phyloP scores from a whole-genome alignment of 345 rosid genomes.

The Linum usitatissimum region DNA sequence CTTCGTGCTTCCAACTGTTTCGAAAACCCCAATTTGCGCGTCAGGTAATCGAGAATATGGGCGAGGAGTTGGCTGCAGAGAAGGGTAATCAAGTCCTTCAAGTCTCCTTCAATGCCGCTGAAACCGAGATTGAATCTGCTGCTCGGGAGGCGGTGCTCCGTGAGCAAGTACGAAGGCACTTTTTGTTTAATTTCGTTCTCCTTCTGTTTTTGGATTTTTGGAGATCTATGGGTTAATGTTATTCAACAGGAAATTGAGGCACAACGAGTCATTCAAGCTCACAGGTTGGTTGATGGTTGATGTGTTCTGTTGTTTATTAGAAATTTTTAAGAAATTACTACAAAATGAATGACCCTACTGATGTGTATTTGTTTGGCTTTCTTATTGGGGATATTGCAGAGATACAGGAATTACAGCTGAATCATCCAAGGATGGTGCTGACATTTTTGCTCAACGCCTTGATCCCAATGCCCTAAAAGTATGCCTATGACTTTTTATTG shows the following conservation, averaged over 20 bases:
- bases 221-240: not conserved
- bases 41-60: not conserved
- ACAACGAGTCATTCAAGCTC: constrained; percentile 21
- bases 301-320: not conserved
- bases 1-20: not conserved
- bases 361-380: not conserved
- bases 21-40: not conserved
- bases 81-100: constrained; percentile 2
- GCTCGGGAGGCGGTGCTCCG: constrained; percentile 20
- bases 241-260: constrained; percentile 21
- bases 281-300: constrained; percentile 12
- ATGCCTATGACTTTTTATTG: not conserved
- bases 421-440: not conserved
- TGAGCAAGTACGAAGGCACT: constrained; percentile 15
- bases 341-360: not conserved
- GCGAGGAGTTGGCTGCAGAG: constrained; percentile 9
- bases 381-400: not conserved
- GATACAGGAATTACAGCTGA: not conserved
- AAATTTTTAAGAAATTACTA: not conserved
- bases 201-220: not conserved
- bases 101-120: not conserved
- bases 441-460: constrained; percentile 4
- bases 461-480: constrained; percentile 7
- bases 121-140: constrained; percentile 15
- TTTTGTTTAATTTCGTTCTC: no score